These are phyloP conservation scores for Trichopus zeylanicus DNA, from an alignment of 116 monocot genomes.

Conservation along the genomic window DNA sequence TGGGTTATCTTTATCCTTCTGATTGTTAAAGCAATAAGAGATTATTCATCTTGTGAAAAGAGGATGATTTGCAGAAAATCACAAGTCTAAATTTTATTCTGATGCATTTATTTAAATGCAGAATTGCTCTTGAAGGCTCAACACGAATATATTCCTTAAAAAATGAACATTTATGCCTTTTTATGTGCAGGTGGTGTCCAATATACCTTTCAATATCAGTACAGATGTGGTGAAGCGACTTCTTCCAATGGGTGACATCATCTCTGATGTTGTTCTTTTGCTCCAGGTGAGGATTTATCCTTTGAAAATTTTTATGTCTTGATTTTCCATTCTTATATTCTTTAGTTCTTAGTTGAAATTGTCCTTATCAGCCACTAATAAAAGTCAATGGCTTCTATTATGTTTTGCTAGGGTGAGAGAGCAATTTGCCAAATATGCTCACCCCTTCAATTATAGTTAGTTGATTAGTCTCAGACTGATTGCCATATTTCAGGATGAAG, in stretches of 20 bases:
- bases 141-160: background rate
- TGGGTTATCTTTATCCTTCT: no score
- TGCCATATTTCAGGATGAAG: slow-evolving; percentile 59
- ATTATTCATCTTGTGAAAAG: no score
- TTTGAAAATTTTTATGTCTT: no score
- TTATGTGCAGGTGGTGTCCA: slow-evolving; percentile 75
- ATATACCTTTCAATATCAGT: slow-evolving; percentile 94
- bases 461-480: background rate
- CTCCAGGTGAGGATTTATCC: slow-evolving; percentile 91
- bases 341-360: slow-evolving; percentile 19
- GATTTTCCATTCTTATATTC: slow-evolving; percentile 6
- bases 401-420: no score
- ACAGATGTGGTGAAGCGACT: slow-evolving; percentile 76
- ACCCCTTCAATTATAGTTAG: background rate
- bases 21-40: no score
- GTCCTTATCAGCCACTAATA: no score
- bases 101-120: no score
- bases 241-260: slow-evolving; percentile 90
- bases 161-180: background rate
- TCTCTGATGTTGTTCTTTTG: slow-evolving; percentile 82
- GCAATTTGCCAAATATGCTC: no score
- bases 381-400: no score
- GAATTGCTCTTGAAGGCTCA: background rate
- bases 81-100: no score
- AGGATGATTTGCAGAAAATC: no score